These are phyloP conservation scores for Podospora anserina DNA, from an alignment of 495 filamentous ascomycete genomes.

Conservation along the genomic window DNA sequence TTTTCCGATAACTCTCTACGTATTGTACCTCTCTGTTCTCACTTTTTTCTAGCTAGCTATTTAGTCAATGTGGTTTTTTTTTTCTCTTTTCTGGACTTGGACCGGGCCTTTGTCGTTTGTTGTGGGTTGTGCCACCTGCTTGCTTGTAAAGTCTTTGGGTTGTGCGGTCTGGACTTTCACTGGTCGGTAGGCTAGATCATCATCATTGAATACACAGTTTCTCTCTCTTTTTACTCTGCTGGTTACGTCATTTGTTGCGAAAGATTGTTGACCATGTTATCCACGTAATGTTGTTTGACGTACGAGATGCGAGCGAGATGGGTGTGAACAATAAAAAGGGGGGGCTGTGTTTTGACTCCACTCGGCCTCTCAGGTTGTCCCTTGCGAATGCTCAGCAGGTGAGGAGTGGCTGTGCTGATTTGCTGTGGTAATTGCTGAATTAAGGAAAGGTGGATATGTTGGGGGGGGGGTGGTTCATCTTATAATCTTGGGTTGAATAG, in stretches of 20 bases:
- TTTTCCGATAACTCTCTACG: conserved; percentile 21
- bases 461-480: background rate
- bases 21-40: conserved; percentile 14
- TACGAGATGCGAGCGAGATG: background rate
- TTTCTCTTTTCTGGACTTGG: conserved; percentile 10
- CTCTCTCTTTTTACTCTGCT: background rate
- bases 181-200: conserved; percentile 8
- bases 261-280: background rate
- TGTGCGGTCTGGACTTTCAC: background rate
- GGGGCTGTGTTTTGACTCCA: background rate
- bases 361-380: background rate
- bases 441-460: background rate
- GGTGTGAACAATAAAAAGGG: background rate
- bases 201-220: conserved; percentile 1
- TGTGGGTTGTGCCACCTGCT: background rate
- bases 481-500: background rate
- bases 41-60: conserved; percentile 24
- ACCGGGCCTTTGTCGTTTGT: conserved; percentile 12
- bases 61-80: conserved; percentile 20
- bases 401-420: background rate
- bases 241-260: background rate
- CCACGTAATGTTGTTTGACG: background rate
- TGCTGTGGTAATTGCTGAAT: background rate
- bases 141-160: conserved; percentile 4
- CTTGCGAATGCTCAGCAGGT: background rate